A percentile compares a stretch with the other conserved stretches of the same genome.
phyloP scores from a whole-genome alignment of 768 basidiomycete species.

The Russula sp. region DNA sequence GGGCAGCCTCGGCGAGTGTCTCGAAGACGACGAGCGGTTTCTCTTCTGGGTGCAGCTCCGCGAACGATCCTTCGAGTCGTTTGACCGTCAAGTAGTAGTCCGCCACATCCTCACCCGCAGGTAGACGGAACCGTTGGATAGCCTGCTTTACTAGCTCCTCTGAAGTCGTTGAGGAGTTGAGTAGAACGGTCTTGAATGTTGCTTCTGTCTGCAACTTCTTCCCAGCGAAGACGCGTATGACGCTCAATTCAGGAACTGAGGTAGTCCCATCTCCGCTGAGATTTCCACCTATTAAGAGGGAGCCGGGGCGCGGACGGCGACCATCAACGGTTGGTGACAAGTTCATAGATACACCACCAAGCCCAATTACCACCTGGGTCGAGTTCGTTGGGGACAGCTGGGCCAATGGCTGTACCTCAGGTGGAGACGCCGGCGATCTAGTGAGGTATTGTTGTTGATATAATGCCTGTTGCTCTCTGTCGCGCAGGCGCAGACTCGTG shows the following conservation, averaged over 20 bases:
- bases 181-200: constrained; percentile 95
- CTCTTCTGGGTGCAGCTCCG: constrained; percentile 62
- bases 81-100: constrained; percentile 88
- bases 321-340: constrained; percentile 38
- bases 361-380: constrained; percentile 41
- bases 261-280: constrained; percentile 54
- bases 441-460: constrained; percentile 84
- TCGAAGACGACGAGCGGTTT: constrained; percentile 89
- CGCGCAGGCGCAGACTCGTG: constrained; percentile 70
- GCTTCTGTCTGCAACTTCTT: constrained; percentile 86
- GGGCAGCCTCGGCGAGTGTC: constrained; percentile 69
- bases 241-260: constrained; percentile 76
- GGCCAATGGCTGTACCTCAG: constrained; percentile 66
- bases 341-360: constrained; percentile 34
- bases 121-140: constrained; percentile 86
- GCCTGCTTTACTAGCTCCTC: constrained; percentile 85
- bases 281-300: constrained; percentile 59
- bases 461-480: constrained; percentile 80
- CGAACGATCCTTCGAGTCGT: constrained; percentile 82
- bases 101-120: constrained; percentile 47
- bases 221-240: constrained; percentile 94
- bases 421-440: constrained; percentile 71
- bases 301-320: constrained; percentile 63
- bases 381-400: constrained; percentile 71
- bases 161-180: constrained; percentile 81